Evolutionary conservation across 148 eudicot species (phyloP).

Genomic region (Gaultheria prostrata): DNA sequence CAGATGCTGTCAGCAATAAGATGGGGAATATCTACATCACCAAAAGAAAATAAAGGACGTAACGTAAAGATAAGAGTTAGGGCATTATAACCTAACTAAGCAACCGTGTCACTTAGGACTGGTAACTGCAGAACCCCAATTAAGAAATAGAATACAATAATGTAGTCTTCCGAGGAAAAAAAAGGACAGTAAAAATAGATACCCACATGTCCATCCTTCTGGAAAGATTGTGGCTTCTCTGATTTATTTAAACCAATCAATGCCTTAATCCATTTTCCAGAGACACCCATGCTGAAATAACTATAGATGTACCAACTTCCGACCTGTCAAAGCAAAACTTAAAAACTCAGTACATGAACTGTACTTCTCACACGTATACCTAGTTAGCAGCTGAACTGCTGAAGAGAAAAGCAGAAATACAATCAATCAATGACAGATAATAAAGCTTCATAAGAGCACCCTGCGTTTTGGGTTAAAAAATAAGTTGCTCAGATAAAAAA

Average conservation of each 20-base stretch:
- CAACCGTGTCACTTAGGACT: not conserved
- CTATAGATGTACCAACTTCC: conserved; percentile 10
- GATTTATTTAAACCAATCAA: conserved; percentile 77
- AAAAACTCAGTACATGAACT: conserved; percentile 5
- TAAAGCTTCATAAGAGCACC: not conserved
- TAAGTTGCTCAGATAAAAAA: not conserved
- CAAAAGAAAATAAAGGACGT: not conserved
- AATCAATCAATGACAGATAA: not conserved
- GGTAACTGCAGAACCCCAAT: not conserved
- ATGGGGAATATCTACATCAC: not conserved
- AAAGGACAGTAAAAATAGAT: not conserved
- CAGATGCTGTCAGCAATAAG: not conserved
- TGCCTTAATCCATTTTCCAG: conserved; percentile 81
- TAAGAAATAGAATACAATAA: not conserved
- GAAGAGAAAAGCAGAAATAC: not conserved
- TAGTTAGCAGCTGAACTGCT: not conserved
- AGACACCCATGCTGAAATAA: conserved; percentile 60
- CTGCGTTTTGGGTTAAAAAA: conserved; percentile 2
- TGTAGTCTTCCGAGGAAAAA: not conserved
- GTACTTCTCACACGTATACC: conserved; percentile 5
- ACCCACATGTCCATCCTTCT: conserved; percentile 49
- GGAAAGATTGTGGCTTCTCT: conserved; percentile 56
- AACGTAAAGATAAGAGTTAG: not conserved
- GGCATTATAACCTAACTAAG: not conserved
- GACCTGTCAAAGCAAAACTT: conserved; percentile 20